Base-by-base conservation (phyloP, 202 grass and related monocot genomes). In the Zoysia matrella region DNA sequence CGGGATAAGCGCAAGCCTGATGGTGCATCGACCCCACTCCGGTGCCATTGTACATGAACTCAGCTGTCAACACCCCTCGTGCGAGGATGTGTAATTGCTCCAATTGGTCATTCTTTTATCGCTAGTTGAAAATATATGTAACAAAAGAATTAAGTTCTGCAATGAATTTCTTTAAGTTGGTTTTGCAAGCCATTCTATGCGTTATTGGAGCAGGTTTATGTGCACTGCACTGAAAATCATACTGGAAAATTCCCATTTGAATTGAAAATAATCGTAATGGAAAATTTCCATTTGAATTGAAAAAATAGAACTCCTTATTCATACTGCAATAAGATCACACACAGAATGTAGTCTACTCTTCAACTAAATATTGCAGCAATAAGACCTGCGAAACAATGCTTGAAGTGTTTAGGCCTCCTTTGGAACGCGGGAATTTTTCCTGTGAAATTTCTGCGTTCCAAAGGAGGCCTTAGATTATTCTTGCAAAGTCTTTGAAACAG, bases 1-100 rank as follows among this genome's bases (percentile, higher is more conserved):
- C 80, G 90, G 6, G 88, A 87, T 16, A 93, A 88, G 80, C 76
- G 87, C 63, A 92, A 88, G 48, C 90, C 90, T 70, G 80, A 90
- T 52, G 90, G 86, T 0, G 44, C 61, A 52, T 89, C 78, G 0
- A 86, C 90, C 45, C 92, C 89, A 4, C 62, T 91, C 43, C 84
- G 95, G 36, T 95, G 95, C 73, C 95, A 95, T 78, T 98, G 92
- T 88, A 91, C 92, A 66, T 95, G 82, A 97, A 11, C 6, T n/a
- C 63, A 44, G 74, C n/a, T 46, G 0, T 52, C 0, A 4, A 41
- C 47, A 36, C 6, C 2, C 5, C 3, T 3, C 3, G 4, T 71
- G 15, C 11, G 79, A 52, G 69, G 52, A n/a, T 53, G 12, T 51
- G 41, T 3, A 15, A 14, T 50, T 78, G 40, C 42, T 67, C 1